A percentile compares a stretch with the other conserved stretches of the same genome.
Evolutionary conservation across 176 grass and related monocot species (phyloP).

Genomic region (Bolboschoenus planiculmis): DNA sequence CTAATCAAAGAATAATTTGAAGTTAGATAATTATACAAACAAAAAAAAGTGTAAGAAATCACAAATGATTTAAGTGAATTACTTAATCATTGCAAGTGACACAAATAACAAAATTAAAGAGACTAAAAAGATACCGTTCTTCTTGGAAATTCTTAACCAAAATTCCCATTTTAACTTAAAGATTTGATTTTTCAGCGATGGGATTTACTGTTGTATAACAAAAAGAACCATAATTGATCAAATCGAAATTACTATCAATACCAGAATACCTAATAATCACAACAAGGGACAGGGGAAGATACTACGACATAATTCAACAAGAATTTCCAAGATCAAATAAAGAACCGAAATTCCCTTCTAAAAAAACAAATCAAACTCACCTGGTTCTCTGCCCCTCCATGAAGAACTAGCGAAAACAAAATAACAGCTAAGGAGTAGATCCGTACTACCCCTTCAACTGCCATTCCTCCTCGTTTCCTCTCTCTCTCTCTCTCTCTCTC

Average conservation of each 20-base stretch:
- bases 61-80: conserved; percentile 14
- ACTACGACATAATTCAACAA: not conserved
- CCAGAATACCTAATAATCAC: not conserved
- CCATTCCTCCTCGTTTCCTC: conserved; percentile 6
- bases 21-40: conserved; percentile 30
- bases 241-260: not conserved
- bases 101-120: conserved; percentile 4
- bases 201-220: not conserved
- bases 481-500: not conserved
- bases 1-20: conserved; percentile 49
- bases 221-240: not conserved
- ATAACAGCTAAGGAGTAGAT: conserved; percentile 21
- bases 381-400: not conserved
- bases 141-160: not conserved
- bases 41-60: not conserved
- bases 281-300: not conserved
- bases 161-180: not conserved
- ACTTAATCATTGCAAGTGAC: not conserved
- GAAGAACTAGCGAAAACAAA: not conserved
- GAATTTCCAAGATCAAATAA: not conserved
- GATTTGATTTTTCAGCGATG: not conserved
- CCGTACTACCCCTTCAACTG: conserved; percentile 10
- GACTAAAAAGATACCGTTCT: not conserved
- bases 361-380: not conserved
- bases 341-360: not conserved